These are phyloP conservation scores for Phytopythium sindhum DNA, from an alignment of 352 stramenopile species.

Conservation along the genomic window DNA sequence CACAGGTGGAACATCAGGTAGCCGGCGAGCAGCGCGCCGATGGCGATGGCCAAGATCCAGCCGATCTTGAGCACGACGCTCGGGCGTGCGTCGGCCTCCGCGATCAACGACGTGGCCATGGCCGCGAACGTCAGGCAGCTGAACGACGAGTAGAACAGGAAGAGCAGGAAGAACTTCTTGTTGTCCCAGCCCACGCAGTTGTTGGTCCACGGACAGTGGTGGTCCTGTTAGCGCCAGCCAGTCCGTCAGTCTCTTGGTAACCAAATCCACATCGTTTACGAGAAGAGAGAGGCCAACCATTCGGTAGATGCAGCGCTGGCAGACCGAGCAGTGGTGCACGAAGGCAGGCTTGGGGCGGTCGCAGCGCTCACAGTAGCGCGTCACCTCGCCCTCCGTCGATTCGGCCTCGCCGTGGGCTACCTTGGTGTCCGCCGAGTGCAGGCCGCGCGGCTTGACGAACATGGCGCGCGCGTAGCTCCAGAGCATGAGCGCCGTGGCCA, in stretches of 20 bases:
- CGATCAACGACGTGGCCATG: slow-evolving; percentile 33
- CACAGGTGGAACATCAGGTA: slow-evolving; percentile 81
- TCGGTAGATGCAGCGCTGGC: slow-evolving; percentile 67
- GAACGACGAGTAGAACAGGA: slow-evolving; percentile 69
- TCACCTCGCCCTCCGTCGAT: slow-evolving; percentile 9
- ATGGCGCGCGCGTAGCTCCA: slow-evolving; percentile 73
- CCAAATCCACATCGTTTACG: background rate
- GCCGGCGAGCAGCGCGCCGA: slow-evolving; percentile 54
- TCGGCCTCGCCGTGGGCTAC: background rate
- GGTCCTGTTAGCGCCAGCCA: slow-evolving; percentile 29
- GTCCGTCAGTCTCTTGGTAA: background rate
- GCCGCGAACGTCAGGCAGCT: slow-evolving; percentile 58
- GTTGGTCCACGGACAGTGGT: slow-evolving; percentile 82
- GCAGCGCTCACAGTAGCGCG: slow-evolving; percentile 78
- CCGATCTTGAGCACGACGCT: slow-evolving; percentile 32
- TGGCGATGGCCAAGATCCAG: slow-evolving; percentile 45
- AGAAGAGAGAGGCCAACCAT: slow-evolving; percentile 36
- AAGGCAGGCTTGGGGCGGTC: slow-evolving; percentile 48
- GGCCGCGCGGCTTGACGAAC: slow-evolving; percentile 19
- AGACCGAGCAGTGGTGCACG: slow-evolving; percentile 82
- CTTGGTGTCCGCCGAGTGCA: slow-evolving; percentile 12
- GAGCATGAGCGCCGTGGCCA: slow-evolving; percentile 54
- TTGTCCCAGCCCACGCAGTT: slow-evolving; percentile 86
- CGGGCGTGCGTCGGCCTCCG: slow-evolving; percentile 6
- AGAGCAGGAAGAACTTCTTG: slow-evolving; percentile 84